Conservation (phyloP, 176 grass and related monocot genomes). For the Tillandsia leiboldiana region DNA sequence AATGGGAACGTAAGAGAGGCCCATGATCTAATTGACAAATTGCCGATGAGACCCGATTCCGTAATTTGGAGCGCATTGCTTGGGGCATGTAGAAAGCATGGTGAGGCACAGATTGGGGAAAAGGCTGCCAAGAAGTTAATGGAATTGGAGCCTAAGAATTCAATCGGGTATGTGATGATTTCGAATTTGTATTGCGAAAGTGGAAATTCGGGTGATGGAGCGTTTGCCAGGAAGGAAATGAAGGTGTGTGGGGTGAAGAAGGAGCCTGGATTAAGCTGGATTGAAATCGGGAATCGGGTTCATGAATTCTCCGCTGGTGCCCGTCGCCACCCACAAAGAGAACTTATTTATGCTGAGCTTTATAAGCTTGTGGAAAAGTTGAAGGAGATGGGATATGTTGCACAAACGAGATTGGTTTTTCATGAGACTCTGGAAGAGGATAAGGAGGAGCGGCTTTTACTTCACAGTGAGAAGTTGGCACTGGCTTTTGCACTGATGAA, state of each 20-base stretch:
- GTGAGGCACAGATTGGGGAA: not conserved
- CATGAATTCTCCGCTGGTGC: conserved; percentile 13
- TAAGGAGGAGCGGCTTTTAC: conserved; percentile 2
- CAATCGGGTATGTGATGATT: conserved; percentile 22
- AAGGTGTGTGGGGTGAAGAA: conserved; percentile 15
- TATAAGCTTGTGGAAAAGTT: not conserved
- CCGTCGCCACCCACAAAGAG: not conserved
- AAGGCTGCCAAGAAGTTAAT: conserved; percentile 7
- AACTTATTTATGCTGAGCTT: conserved; percentile 10
- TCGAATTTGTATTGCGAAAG: conserved; percentile 4
- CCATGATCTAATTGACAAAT: not conserved
- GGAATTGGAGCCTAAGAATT: conserved; percentile 11
- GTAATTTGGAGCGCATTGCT: conserved; percentile 21
- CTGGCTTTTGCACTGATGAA: conserved; percentile 14
- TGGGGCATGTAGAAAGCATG: conserved; percentile 18
- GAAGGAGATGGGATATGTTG: conserved; percentile 18
- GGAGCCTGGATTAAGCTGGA: conserved; percentile 17
- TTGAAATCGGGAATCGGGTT: conserved; percentile 12
- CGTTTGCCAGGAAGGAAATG: conserved; percentile 16
- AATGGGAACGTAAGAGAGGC: conserved; percentile 8
- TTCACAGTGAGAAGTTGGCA: conserved; percentile 15
- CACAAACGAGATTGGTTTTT: not conserved
- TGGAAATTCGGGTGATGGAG: conserved; percentile 5
- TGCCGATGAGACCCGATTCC: conserved; percentile 7
- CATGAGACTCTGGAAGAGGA: conserved; percentile 1